Conservation (phyloP, 2,329 filamentous ascomycete species). For the Chaetothyriales sp. region DNA sequence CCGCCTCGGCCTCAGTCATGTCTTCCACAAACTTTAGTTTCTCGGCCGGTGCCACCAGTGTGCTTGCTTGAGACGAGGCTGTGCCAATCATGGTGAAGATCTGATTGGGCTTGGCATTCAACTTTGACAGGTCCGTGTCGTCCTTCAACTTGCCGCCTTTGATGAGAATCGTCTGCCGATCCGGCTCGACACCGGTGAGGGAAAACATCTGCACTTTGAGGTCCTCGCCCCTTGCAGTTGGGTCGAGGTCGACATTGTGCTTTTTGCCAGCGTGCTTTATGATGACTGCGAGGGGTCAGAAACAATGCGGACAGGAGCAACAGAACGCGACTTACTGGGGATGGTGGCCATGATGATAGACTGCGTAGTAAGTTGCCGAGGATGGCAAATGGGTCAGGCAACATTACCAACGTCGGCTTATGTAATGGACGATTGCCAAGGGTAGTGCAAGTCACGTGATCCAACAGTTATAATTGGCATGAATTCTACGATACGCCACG, state of each 20-base stretch:
- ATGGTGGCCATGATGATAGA: slow-evolving; percentile 38
- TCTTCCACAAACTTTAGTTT: slow-evolving; percentile 83
- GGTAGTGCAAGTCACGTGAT: no score
- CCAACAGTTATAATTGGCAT: no score
- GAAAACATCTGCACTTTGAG: slow-evolving; percentile 95
- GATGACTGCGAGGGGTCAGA: slow-evolving; percentile 44
- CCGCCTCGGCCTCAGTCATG: slow-evolving; percentile 88
- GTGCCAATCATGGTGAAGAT: slow-evolving; percentile 95
- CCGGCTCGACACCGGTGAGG: slow-evolving; percentile 86
- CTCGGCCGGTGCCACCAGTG: slow-evolving; percentile 59
- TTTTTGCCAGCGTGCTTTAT: slow-evolving; percentile 94
- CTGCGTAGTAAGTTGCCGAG: slow-evolving; percentile 1
- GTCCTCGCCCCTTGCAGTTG: slow-evolving; percentile 68
- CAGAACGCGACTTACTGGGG: slow-evolving; percentile 30
- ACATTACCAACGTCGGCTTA: not conserved
- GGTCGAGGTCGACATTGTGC: slow-evolving; percentile 84
- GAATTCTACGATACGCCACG: no score
- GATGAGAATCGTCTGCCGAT: slow-evolving; percentile 87
- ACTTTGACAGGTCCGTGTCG: slow-evolving; percentile 69
- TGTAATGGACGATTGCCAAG: not conserved
- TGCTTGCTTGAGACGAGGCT: slow-evolving; percentile 42
- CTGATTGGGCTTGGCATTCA: slow-evolving; percentile 74
- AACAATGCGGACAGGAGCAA: not conserved
- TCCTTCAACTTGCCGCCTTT: slow-evolving; percentile 93
- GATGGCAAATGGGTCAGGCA: not conserved